A percentile compares a stretch with the other conserved stretches of the same genome.
phyloP scores from a whole-genome alignment of 108 stramenopile species.

The Nitzschia putrida region DNA sequence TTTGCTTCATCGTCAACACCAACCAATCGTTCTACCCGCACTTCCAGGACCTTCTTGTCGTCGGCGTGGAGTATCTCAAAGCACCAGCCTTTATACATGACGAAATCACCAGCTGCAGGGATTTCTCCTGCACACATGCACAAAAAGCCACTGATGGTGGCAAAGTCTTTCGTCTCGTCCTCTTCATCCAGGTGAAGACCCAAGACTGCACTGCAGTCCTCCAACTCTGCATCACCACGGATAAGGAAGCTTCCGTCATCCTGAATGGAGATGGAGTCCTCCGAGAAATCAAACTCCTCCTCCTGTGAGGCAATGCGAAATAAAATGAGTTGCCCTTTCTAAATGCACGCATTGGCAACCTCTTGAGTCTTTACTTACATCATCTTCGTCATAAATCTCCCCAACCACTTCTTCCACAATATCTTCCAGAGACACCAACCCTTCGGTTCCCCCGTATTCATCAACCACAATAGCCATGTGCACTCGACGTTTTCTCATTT shows the following conservation, averaged over 20 bases:
- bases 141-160: constrained; percentile 90
- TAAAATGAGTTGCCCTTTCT: background rate
- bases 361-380: constrained; percentile 20
- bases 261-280: constrained; percentile 85
- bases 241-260: constrained; percentile 88
- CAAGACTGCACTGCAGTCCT: constrained; percentile 90
- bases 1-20: constrained; percentile 61
- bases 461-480: constrained; percentile 98
- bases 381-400: constrained; percentile 90
- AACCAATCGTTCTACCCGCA: constrained; percentile 76
- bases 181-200: constrained; percentile 81
- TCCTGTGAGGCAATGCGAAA: constrained; percentile 49
- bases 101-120: constrained; percentile 85
- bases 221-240: constrained; percentile 92
- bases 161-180: constrained; percentile 87
- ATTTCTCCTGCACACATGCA: constrained; percentile 95
- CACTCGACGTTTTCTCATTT: constrained; percentile 91
- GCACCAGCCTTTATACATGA: constrained; percentile 87
- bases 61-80: constrained; percentile 89
- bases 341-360: background rate
- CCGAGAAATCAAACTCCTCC: constrained; percentile 85
- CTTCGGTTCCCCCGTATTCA: constrained; percentile 97
- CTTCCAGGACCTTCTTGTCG: constrained; percentile 74
- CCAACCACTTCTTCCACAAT: constrained; percentile 95
- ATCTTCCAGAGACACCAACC: constrained; percentile 95